Percentiles rank a stretch among this genome's conserved stretches.
These are phyloP conservation scores for Irpex lacteus DNA, from an alignment of 1,284 basidiomycete species.

Conservation along the genomic window DNA sequence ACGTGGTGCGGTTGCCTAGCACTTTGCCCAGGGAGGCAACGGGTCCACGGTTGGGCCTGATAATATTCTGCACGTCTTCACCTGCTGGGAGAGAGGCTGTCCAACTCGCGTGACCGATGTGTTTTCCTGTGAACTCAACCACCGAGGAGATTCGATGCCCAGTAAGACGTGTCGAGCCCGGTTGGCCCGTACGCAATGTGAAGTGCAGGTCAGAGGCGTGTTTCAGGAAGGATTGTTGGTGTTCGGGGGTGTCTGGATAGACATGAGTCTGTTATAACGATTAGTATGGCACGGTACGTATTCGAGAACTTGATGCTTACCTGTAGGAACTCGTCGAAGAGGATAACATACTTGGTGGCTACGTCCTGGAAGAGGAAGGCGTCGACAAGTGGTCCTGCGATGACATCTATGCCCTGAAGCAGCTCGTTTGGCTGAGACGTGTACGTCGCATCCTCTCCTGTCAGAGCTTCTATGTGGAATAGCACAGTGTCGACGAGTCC, in stretches of 20 bases:
- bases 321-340: constrained; percentile 70
- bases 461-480: constrained; percentile 79
- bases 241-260: constrained; percentile 57
- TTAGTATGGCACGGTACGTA: neutral
- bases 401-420: constrained; percentile 57
- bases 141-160: constrained; percentile 53
- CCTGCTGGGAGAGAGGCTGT: constrained; percentile 50
- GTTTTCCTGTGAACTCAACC: constrained; percentile 41
- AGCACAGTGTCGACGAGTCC: constrained; percentile 64
- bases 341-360: constrained; percentile 46
- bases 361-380: constrained; percentile 49
- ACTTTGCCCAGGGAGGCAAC: constrained; percentile 84
- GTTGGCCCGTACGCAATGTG: constrained; percentile 46
- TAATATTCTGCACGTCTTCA: constrained; percentile 51
- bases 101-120: constrained; percentile 66
- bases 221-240: constrained; percentile 39
- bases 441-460: constrained; percentile 54
- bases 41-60: constrained; percentile 47
- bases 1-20: constrained; percentile 80
- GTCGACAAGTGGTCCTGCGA: constrained; percentile 57
- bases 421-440: constrained; percentile 28
- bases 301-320: constrained; percentile 29
- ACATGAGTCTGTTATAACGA: constrained; percentile 45
- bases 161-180: constrained; percentile 42
- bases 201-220: constrained; percentile 48